Evolutionary conservation across 768 basidiomycete genomes (phyloP), one percentile per base, ranked within the genome.

Genomic region (Sporobolomyces pararoseus): DNA sequence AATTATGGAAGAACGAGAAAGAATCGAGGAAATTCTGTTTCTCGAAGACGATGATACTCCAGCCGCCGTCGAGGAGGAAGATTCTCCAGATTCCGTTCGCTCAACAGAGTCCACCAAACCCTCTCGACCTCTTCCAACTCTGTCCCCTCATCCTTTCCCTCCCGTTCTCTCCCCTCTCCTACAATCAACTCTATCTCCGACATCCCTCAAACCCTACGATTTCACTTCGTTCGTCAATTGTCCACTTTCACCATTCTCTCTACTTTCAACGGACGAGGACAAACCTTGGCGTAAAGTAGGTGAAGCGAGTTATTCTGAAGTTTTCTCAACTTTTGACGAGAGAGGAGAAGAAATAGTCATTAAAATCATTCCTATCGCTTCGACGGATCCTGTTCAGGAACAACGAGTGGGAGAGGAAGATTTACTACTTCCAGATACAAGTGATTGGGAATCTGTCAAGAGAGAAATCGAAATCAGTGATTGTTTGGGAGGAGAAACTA

Each of bases 281-380:
- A n/a, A n/a, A 29, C n/a, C n/a, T 2, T 77, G 77, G 77, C 83
- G 80, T 73, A 99, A 99, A 80, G 87, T 97, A 53, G 95, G 95
- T 49, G 96, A 99, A 81, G 96, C 96, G 10, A 91, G 89, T 57
- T 99, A 89, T 79, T 95, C 91, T 0, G 96, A 99, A 77, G 96
- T 99, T 34, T 99, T 91, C 79, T 89, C 89, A 12, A 88, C 93
- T 59, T 25, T n/a, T n/a, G n/a, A 16, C n/a, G 58, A 60, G 17
- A 63, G 32, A 19, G 47, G 66, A 7, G 88, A 88, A 4, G 85
- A 89, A 73, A 86, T 94, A 39, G 92, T 94, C n/a, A 83, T 94
- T 72, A 95, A 94, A 81, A 84, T 96, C 52, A 86, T 94, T 44
- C 92, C 91, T 9, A 79, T 93, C 44, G 51, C 58, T 82, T 85